Base-by-base conservation (phyloP, 2,329 filamentous ascomycete species). In the Dothiorella sarmentorum region DNA sequence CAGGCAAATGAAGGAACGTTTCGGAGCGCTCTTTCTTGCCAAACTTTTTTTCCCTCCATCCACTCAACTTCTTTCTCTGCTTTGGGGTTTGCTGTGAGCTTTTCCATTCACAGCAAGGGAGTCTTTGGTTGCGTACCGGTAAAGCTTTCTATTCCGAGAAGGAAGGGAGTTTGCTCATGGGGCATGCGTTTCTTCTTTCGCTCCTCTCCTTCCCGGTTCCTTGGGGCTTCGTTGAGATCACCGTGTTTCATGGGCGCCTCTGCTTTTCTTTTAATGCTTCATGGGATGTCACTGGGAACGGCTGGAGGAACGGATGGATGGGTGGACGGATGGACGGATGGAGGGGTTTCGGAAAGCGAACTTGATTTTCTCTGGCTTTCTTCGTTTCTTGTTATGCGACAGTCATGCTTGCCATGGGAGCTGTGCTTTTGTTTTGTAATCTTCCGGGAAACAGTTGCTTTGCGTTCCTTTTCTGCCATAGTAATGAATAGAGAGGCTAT, bases 1-100 rank as follows among this genome's bases (percentile, higher is more conserved):
- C 35, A 53, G 49, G 33, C 49, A 53, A n/a, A 53, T 53, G 49
- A 53, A 40, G 35, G 33, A n/a, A 40, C 33, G 49, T 53, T 29
- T 38, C 35, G 35, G 22, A 18, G 37, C 40, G 49, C 35, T 53
- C 15, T 53, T 53, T n/a, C n/a, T 17, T 53, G 20, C 33, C 33
- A 17, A 27, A 29, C 17, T 52, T 52, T 52, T 52, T 29, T 29
- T 35, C 24, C 31, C 38, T 29, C 15, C 33, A 52, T 20, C 49
- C 27, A 40, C 49, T 40, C n/a, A n/a, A n/a, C n/a, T n/a, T n/a
- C 40, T 35, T 53, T 27, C 33, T 53, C 49, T 40, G 49, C 49
- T 53, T 53, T 53, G 35, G 49, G n/a, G n/a, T 51, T 49, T 37
- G 17, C 20, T 40, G 49, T 29, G 31, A 24, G 22, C n/a, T 53